Percentiles rank a stretch among this genome's conserved stretches.
These are phyloP conservation scores for Rhizomucor miehei DNA, from an alignment of 371 early-diverging fungal species.

Conservation along the genomic window DNA sequence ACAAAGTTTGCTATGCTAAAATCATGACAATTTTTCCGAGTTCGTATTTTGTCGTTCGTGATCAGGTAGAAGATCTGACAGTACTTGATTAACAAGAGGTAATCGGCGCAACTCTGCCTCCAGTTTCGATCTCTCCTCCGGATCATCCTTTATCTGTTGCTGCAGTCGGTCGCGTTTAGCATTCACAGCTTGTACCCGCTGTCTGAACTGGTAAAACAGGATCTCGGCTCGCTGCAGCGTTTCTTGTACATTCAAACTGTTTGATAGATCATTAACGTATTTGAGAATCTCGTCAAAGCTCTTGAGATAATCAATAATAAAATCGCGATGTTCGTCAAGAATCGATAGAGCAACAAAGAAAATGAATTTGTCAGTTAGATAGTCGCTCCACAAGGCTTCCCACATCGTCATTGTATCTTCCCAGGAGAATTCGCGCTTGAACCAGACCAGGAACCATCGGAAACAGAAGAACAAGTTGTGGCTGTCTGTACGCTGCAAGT, in stretches of 20 bases:
- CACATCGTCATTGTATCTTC: constrained; percentile 76
- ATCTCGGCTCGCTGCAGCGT: constrained; percentile 80
- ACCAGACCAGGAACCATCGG: constrained; percentile 93
- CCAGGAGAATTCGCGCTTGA: constrained; percentile 92
- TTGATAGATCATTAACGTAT: constrained; percentile 87
- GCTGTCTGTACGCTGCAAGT: constrained; percentile 76
- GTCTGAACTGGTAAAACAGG: constrained; percentile 71
- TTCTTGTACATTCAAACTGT: constrained; percentile 71
- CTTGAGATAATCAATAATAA: constrained; percentile 74
- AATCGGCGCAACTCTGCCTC: neutral
- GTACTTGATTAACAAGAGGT: neutral
- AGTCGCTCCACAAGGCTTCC: constrained; percentile 90
- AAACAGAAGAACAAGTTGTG: constrained; percentile 91
- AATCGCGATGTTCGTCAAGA: constrained; percentile 77
- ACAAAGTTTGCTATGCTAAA: no score
- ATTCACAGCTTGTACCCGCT: constrained; percentile 43
- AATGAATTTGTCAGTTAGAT: constrained; percentile 75
- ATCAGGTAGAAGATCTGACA: neutral
- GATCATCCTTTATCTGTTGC: neutral
- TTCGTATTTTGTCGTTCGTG: no score
- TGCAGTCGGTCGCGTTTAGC: constrained; percentile 13
- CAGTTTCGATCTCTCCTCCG: neutral
- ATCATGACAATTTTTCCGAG: no score
- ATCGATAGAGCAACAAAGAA: constrained; percentile 90
- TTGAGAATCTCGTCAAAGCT: constrained; percentile 92